Conservation (phyloP, 768 basidiomycete genomes). For the Pleurotus citrinopileatus region DNA sequence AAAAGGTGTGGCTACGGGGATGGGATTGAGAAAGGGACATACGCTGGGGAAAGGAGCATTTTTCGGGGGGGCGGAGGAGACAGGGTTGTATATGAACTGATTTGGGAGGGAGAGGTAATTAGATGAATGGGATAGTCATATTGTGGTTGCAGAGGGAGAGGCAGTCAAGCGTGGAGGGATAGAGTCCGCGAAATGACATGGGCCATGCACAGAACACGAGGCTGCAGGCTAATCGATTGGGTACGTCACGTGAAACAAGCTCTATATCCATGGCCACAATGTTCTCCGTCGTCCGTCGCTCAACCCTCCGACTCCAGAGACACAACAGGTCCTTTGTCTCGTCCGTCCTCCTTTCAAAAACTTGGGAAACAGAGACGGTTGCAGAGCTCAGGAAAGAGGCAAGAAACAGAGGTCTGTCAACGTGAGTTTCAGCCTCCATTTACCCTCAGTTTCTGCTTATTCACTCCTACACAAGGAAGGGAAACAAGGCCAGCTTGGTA, state of each 20-base stretch:
- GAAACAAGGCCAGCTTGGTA: slow-evolving; percentile 57
- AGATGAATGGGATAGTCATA: slow-evolving; percentile 24
- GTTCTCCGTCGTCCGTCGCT: slow-evolving; percentile 22
- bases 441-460: slow-evolving; percentile 6
- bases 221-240: too few species aligned
- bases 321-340: slow-evolving; percentile 41
- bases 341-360: slow-evolving; percentile 52
- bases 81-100: slow-evolving; percentile 10
- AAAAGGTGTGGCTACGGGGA: slow-evolving; percentile 20
- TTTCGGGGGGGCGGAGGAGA: slow-evolving; percentile 12
- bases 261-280: slow-evolving; percentile 16
- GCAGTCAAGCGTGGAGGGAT: too few species aligned
- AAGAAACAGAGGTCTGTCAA: slow-evolving; percentile 51
- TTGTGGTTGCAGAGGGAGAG: too few species aligned
- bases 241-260: slow-evolving; percentile 19
- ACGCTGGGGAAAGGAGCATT: slow-evolving; percentile 87
- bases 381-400: slow-evolving; percentile 51
- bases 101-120: too few species aligned
- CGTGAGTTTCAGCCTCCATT: slow-evolving; percentile 33
- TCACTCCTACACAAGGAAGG: slow-evolving; percentile 37
- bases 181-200: too few species aligned
- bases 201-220: slow-evolving; percentile 60
- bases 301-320: slow-evolving; percentile 13
- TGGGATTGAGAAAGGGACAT: slow-evolving; percentile 29
- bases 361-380: slow-evolving; percentile 53